phyloP scores from a whole-genome alignment of 345 rosid species.

The Camelina sativa region DNA sequence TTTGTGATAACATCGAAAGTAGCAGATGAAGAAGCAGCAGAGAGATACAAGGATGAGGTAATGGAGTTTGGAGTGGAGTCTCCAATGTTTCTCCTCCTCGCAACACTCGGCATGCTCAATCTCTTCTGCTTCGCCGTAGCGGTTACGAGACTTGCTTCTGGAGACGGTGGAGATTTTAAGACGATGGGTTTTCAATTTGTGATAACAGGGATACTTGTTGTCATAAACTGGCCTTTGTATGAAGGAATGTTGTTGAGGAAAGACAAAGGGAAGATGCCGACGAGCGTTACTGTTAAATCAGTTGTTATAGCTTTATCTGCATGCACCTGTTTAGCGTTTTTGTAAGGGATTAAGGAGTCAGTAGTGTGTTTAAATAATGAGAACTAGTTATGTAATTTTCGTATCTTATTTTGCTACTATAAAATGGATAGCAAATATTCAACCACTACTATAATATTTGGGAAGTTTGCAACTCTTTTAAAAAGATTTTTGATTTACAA shows the following conservation, averaged over 20 bases:
- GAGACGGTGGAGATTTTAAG: slow-evolving; percentile 18
- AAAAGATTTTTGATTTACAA: slow-evolving; percentile 39
- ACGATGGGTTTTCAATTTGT: slow-evolving; percentile 53
- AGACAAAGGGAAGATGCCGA: slow-evolving; percentile 72
- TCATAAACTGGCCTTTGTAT: slow-evolving; percentile 68
- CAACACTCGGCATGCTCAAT: slow-evolving; percentile 68
- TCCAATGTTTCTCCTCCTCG: slow-evolving; percentile 61
- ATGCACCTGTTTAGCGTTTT: slow-evolving; percentile 49
- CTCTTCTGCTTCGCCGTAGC: slow-evolving; percentile 48
- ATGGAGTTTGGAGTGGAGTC: slow-evolving; percentile 80
- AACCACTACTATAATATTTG: background rate
- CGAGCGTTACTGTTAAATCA: slow-evolving; percentile 49
- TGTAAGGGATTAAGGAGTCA: slow-evolving; percentile 20
- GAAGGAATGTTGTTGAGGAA: slow-evolving; percentile 60
- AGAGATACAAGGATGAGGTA: slow-evolving; percentile 58
- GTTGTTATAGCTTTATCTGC: slow-evolving; percentile 45
- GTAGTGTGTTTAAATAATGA: background rate
- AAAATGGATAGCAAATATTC: slow-evolving; percentile 8
- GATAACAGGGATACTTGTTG: slow-evolving; percentile 56
- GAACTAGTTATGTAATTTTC: background rate
- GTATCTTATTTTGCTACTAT: slow-evolving; percentile 6
- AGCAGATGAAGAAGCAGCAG: slow-evolving; percentile 56
- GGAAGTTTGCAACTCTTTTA: slow-evolving; percentile 28
- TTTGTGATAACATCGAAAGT: slow-evolving; percentile 75
- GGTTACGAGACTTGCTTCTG: slow-evolving; percentile 25